A percentile compares a stretch with the other conserved stretches of the same genome.
Evolutionary conservation across 2,329 filamentous ascomycete species (phyloP).

Genomic region (Thelonectria rubi): DNA sequence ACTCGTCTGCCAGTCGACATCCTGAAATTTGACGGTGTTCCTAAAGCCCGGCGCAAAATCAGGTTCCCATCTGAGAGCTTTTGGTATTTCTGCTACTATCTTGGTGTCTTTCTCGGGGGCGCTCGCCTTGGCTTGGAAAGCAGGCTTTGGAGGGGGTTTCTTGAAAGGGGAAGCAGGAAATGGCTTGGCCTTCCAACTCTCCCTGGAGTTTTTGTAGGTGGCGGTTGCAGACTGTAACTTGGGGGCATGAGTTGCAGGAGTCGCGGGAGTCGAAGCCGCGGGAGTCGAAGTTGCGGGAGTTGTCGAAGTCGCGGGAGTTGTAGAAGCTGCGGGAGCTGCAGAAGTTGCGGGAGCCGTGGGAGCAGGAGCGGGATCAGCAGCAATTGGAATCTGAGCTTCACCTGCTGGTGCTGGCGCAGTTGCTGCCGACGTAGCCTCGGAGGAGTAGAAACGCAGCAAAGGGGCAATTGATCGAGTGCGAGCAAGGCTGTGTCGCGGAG

Average conservation of each 20-base stretch:
- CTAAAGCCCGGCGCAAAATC: conserved; percentile 23
- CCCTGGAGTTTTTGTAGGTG: too few relatives aligned
- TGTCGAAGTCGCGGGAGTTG: not conserved
- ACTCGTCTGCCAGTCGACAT: conserved; percentile 81
- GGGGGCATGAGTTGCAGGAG: not conserved
- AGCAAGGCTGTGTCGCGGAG: conserved; percentile 28
- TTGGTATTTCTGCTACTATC: too few relatives aligned
- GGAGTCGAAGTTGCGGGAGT: not conserved
- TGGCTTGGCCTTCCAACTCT: too few relatives aligned
- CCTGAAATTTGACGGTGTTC: conserved; percentile 15
- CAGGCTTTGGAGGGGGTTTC: too few relatives aligned
- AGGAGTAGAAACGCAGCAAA: conserved; percentile 36
- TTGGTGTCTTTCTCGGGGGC: too few relatives aligned
- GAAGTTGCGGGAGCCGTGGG: not conserved
- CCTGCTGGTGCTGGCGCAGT: not conserved
- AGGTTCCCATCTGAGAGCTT: conserved; percentile 3
- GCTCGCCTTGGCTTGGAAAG: not conserved
- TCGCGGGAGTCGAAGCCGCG: not conserved
- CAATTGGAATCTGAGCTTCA: not conserved
- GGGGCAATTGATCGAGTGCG: conserved; percentile 31
- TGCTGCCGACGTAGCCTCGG: conserved; percentile 25
- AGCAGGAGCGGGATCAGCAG: not conserved
- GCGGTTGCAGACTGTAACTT: not conserved
- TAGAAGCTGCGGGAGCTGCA: not conserved
- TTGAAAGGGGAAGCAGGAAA: too few relatives aligned